A percentile compares a stretch with the other conserved stretches of the same genome.
phyloP scores from a whole-genome alignment of 169 alveolate genomes.

The Cryptosporidium xiaoi region DNA sequence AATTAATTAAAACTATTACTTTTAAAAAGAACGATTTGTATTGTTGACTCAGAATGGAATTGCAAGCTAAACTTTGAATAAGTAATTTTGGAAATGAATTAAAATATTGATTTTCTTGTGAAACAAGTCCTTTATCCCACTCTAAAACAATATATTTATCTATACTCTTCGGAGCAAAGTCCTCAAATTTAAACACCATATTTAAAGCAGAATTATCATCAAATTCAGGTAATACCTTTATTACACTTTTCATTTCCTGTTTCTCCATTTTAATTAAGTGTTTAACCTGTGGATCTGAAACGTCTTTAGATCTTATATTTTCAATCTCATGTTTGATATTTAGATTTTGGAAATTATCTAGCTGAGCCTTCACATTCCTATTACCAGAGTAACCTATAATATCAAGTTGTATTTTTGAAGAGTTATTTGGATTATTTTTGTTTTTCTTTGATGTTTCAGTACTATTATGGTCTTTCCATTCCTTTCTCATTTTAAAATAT shows the following conservation, averaged over 20 bases:
- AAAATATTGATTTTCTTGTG: background rate
- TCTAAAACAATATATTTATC: background rate
- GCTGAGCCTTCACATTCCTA: constrained; percentile 42
- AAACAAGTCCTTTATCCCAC: constrained; percentile 5
- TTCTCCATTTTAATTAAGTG: constrained; percentile 60
- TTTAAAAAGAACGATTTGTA: constrained; percentile 17
- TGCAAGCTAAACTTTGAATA: background rate
- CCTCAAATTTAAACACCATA: constrained; percentile 4
- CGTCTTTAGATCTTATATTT: background rate
- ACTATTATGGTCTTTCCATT: constrained; percentile 22
- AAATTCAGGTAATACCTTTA: constrained; percentile 41
- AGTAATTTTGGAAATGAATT: constrained; percentile 12
- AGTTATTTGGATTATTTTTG: constrained; percentile 26
- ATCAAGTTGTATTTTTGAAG: constrained; percentile 54
- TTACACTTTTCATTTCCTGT: background rate
- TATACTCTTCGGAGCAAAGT: constrained; percentile 6
- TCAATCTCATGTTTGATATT: constrained; percentile 38
- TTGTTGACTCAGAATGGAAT: background rate
- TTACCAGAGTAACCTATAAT: constrained; percentile 61
- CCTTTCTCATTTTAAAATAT: constrained; percentile 44
- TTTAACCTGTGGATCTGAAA: constrained; percentile 16
- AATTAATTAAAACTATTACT: constrained; percentile 18
- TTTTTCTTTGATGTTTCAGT: constrained; percentile 19
- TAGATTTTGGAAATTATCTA: constrained; percentile 22
- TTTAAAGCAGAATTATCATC: constrained; percentile 11